Percentiles rank a stretch among this genome's conserved stretches.
phyloP scores from a whole-genome alignment of 2,329 filamentous ascomycete genomes.

The Incumbomyces lentus region DNA sequence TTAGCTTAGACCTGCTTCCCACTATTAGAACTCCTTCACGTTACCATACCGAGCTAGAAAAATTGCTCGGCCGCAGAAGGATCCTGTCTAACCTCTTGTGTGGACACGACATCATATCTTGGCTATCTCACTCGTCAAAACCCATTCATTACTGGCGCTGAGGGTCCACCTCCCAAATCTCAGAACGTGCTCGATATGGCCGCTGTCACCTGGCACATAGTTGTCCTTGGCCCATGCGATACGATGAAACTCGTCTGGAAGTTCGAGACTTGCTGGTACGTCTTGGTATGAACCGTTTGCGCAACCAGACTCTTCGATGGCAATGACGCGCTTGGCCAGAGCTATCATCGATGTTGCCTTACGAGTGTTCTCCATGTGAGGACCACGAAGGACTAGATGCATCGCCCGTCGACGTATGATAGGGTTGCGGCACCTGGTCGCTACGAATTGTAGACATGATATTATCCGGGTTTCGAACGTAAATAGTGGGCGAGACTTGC shows the following conservation, averaged over 20 bases:
- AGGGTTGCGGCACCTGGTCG: conserved; percentile 10
- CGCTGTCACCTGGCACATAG: background rate
- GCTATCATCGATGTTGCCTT: conserved; percentile 8
- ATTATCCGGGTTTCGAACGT: conserved; percentile 13
- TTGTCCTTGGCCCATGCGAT: background rate
- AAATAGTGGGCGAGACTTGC: background rate
- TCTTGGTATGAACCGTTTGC: conserved; percentile 1
- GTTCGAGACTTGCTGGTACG: background rate
- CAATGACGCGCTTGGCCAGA: conserved; percentile 8
- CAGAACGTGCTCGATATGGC: background rate
- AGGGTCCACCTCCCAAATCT: background rate
- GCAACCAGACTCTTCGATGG: conserved; percentile 10
- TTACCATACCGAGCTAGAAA: no score
- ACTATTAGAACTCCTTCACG: no score
- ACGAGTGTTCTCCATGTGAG: conserved; percentile 8
- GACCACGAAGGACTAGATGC: background rate
- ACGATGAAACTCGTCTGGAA: background rate
- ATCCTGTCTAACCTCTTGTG: no score
- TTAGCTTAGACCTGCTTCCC: no score
- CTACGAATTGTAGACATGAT: conserved; percentile 8
- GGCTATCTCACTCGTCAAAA: no score
- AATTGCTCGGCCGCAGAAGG: no score
- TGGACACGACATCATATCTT: no score
- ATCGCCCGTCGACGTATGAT: conserved; percentile 11
- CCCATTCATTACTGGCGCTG: background rate